Conservation (phyloP, 2,329 filamentous ascomycete genomes). For the Penicillium sp. region DNA sequence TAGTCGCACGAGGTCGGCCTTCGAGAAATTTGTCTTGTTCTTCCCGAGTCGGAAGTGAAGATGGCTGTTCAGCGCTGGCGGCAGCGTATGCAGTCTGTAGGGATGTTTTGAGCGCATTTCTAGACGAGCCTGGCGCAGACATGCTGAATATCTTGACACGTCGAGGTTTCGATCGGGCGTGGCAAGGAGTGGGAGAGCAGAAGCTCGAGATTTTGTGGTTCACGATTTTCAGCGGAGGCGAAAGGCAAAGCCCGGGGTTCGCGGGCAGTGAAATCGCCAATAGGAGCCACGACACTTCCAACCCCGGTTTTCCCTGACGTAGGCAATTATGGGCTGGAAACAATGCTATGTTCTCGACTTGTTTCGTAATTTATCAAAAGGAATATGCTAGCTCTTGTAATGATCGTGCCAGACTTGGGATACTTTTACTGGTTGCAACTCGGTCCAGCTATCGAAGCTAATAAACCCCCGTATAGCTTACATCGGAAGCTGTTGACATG, state of each 20-base stretch:
- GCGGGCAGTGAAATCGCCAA: conserved; percentile 11
- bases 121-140: conserved; percentile 37
- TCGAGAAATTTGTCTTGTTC: conserved; percentile 26
- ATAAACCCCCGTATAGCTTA: neutral
- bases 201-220: conserved; percentile 6
- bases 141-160: conserved; percentile 7
- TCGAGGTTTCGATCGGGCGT: neutral
- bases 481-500: neutral
- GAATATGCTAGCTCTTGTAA: neutral
- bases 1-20: conserved; percentile 43
- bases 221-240: conserved; percentile 8
- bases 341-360: neutral
- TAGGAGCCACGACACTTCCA: conserved; percentile 9
- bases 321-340: neutral
- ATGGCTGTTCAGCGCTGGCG: conserved; percentile 45
- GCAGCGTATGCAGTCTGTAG: conserved; percentile 41
- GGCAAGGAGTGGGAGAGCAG: neutral
- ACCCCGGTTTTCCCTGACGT: conserved; percentile 2
- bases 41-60: conserved; percentile 27
- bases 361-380: neutral
- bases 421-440: neutral
- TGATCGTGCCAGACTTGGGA: neutral
- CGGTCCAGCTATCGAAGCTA: neutral
- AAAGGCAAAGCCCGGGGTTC: conserved; percentile 3
- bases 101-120: conserved; percentile 63